A percentile compares a stretch with the other conserved stretches of the same genome.
Evolutionary conservation across 139 green algal genomes (phyloP).

Genomic region (Micromonas pusilla): DNA sequence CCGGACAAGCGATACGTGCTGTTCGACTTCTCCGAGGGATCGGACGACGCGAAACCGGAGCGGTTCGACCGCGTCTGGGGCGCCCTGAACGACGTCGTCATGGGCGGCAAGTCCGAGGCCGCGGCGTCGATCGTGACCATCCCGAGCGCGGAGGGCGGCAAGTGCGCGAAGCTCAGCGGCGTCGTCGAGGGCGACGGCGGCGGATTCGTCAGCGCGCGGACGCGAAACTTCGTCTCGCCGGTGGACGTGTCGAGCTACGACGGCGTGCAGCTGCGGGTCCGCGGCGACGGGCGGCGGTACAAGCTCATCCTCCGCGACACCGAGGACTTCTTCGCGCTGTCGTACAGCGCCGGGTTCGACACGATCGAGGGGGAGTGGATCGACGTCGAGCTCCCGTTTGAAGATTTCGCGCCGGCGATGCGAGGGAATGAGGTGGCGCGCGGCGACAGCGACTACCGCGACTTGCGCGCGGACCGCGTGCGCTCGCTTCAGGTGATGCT

Average conservation of each 20-base stretch:
- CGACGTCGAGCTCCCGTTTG: slow-evolving; percentile 72
- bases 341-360: slow-evolving; percentile 73
- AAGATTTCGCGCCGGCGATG: slow-evolving; percentile 73
- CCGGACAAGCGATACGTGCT: too few species aligned
- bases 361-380: slow-evolving; percentile 60
- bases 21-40: too few species aligned
- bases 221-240: slow-evolving; percentile 68
- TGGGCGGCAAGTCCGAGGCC: slow-evolving; percentile 73
- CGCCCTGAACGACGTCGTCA: slow-evolving; percentile 89
- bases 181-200: slow-evolving; percentile 79
- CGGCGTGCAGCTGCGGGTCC: slow-evolving; percentile 63
- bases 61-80: slow-evolving; percentile 30
- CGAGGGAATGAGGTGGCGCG: slow-evolving; percentile 51
- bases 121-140: slow-evolving; percentile 36
- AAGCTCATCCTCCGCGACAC: slow-evolving; percentile 79
- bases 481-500: slow-evolving; percentile 74
- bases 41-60: background rate
- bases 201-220: slow-evolving; percentile 75
- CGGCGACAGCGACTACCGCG: slow-evolving; percentile 47
- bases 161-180: slow-evolving; percentile 47
- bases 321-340: slow-evolving; percentile 72
- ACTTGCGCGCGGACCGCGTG: slow-evolving; percentile 37
- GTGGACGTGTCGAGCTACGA: slow-evolving; percentile 63
- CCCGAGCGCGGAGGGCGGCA: slow-evolving; percentile 53
- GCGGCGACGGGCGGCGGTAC: slow-evolving; percentile 64